Evolutionary conservation across 177 flowering plant genomes (phyloP).

Genomic region (Vitis hybrid): DNA sequence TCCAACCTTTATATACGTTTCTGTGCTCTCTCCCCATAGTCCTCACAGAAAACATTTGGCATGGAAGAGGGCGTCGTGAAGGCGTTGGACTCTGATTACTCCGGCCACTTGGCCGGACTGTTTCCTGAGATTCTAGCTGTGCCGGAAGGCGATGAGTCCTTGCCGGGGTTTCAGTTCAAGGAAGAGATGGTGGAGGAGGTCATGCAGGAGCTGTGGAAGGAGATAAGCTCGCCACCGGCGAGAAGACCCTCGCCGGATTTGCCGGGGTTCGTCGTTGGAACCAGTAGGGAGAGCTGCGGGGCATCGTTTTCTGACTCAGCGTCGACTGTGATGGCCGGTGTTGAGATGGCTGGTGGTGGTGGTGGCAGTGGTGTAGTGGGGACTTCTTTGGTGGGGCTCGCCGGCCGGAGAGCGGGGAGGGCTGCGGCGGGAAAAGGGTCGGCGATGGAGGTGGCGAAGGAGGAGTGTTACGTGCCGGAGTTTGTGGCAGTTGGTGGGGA

Average conservation of each 20-base stretch:
- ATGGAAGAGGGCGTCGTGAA: constrained; percentile 1
- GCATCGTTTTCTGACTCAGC: constrained; percentile 18
- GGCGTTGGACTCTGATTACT: background rate
- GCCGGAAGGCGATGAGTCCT: background rate
- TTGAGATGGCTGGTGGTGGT: constrained; percentile 2
- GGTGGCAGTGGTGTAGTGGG: too few species aligned
- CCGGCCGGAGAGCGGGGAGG: background rate
- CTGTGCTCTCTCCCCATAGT: background rate
- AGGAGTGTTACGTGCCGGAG: background rate
- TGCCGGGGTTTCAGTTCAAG: constrained; percentile 1
- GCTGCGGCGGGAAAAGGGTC: background rate
- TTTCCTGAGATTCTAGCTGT: background rate
- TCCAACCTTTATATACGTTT: background rate
- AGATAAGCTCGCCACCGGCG: constrained; percentile 2
- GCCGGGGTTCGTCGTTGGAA: background rate
- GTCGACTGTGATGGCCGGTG: constrained; percentile 21
- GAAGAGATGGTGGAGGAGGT: constrained; percentile 24
- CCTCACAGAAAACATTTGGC: background rate
- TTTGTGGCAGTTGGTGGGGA: background rate
- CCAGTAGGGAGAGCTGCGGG: constrained; percentile 16
- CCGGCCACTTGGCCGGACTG: background rate
- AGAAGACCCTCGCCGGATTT: background rate
- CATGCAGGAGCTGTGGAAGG: constrained; percentile 24
- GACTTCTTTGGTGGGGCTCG: constrained; percentile 1
- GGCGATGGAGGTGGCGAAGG: background rate